phyloP scores from a whole-genome alignment of 139 green algal species.

The Coelastrella sp. region DNA sequence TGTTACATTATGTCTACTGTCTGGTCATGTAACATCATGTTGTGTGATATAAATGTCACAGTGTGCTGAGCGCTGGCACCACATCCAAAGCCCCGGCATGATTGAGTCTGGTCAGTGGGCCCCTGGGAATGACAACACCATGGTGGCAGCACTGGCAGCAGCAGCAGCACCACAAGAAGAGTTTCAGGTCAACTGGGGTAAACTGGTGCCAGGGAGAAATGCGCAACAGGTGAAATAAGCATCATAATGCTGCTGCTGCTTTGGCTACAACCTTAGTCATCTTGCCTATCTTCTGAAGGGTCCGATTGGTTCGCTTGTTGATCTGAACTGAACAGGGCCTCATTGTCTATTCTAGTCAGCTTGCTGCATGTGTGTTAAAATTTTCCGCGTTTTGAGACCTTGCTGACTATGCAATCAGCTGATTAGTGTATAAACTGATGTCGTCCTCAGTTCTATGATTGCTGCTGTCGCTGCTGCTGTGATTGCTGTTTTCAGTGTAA shows the following conservation, averaged over 20 bases:
- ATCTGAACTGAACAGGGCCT: too few relatives aligned
- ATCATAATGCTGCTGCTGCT: not conserved
- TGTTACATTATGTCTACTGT: not conserved
- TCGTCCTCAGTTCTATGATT: too few relatives aligned
- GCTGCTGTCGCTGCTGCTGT: too few relatives aligned
- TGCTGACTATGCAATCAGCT: too few relatives aligned
- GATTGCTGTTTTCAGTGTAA: constrained; percentile 47
- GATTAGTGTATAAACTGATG: too few relatives aligned
- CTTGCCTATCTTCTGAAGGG: too few relatives aligned
- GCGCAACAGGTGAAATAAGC: constrained; percentile 39
- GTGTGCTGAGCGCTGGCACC: constrained; percentile 3
- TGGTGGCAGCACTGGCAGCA: constrained; percentile 65
- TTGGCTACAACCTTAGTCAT: not conserved
- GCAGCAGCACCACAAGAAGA: constrained; percentile 38
- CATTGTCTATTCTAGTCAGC: too few relatives aligned
- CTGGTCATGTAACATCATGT: not conserved
- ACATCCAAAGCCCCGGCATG: constrained; percentile 68
- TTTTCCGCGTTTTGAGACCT: too few relatives aligned
- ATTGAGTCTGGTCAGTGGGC: constrained; percentile 75
- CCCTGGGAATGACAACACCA: constrained; percentile 69
- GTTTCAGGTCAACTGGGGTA: constrained; percentile 69
- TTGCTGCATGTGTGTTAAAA: too few relatives aligned
- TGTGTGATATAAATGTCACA: not conserved
- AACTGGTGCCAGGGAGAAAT: constrained; percentile 63
- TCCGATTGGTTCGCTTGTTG: too few relatives aligned